phyloP scores from a whole-genome alignment of 768 basidiomycete species.

The Lactarius akahatsu region DNA sequence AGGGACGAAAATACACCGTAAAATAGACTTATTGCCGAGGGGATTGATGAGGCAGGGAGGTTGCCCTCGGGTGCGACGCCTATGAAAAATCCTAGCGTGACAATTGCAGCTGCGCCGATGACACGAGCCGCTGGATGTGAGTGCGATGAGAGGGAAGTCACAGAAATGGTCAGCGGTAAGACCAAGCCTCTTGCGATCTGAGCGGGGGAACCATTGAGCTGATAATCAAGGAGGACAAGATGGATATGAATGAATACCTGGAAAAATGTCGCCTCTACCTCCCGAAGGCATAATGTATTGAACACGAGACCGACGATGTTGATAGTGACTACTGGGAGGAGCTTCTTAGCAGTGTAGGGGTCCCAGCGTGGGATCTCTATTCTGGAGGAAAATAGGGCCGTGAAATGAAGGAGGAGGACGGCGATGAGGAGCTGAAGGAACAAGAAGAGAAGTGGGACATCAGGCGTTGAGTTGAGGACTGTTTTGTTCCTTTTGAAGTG shows the following conservation, averaged over 20 bases:
- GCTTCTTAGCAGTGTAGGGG: slow-evolving; percentile 51
- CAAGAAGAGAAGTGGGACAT: slow-evolving; percentile 67
- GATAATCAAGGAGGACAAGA: background rate
- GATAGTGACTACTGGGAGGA: slow-evolving; percentile 61
- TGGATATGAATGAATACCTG: slow-evolving; percentile 46
- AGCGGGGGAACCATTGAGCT: background rate
- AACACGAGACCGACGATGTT: slow-evolving; percentile 76
- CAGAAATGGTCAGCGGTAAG: slow-evolving; percentile 75
- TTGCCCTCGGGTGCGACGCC: slow-evolving; percentile 61
- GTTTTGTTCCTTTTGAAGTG: slow-evolving; percentile 61
- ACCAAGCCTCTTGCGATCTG: slow-evolving; percentile 85
- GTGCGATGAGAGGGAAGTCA: slow-evolving; percentile 61
- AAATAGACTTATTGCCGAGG: slow-evolving; percentile 57
- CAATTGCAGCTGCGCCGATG: slow-evolving; percentile 56
- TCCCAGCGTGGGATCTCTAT: slow-evolving; percentile 61
- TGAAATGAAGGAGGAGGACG: slow-evolving; percentile 58
- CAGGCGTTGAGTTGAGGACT: slow-evolving; percentile 63
- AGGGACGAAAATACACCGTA: slow-evolving; percentile 73
- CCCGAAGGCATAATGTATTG: slow-evolving; percentile 75
- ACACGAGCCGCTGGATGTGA: slow-evolving; percentile 54
- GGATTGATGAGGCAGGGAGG: slow-evolving; percentile 44
- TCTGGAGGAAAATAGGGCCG: slow-evolving; percentile 47
- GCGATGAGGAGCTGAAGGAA: slow-evolving; percentile 67
- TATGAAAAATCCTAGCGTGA: slow-evolving; percentile 74
- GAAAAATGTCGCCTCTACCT: slow-evolving; percentile 80